phyloP scores from a whole-genome alignment of 768 basidiomycete species.

The Kondoa malvinella region DNA sequence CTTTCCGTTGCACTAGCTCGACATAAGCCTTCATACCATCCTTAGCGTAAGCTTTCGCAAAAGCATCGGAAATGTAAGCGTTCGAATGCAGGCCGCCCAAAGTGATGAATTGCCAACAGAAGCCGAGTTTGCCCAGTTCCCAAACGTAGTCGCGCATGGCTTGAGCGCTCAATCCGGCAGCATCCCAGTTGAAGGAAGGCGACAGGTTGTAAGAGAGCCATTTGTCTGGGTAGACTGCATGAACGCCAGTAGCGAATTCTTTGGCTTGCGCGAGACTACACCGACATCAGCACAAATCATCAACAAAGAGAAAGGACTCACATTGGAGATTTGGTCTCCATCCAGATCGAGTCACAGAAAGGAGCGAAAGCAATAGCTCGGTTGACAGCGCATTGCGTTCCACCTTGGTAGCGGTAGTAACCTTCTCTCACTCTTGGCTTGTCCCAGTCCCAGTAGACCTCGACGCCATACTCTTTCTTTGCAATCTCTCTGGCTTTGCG shows the following conservation, averaged over 20 bases:
- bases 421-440: conserved; percentile 84
- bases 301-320: background rate
- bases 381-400: conserved; percentile 82
- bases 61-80: conserved; percentile 84
- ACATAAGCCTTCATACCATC: conserved; percentile 99
- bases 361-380: conserved; percentile 85
- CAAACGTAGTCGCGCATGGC: conserved; percentile 83
- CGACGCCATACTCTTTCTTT: conserved; percentile 22
- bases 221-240: conserved; percentile 57
- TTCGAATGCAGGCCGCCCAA: conserved; percentile 89
- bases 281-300: background rate
- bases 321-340: conserved; percentile 94
- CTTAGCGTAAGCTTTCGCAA: conserved; percentile 59
- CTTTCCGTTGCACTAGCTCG: conserved; percentile 76
- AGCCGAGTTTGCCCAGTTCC: conserved; percentile 86
- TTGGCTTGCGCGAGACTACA: conserved; percentile 54
- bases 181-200: conserved; percentile 51
- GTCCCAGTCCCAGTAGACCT: conserved; percentile 78
- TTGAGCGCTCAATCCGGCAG: conserved; percentile 64
- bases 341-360: conserved; percentile 81
- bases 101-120: conserved; percentile 98
- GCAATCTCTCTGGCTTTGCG: conserved; percentile 56
- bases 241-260: conserved; percentile 76
- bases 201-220: conserved; percentile 95
- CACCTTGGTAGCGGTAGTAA: conserved; percentile 92